Evolutionary conservation across 225 moss, liverwort and hornwort species (phyloP).

Genomic region (Physcomitrellopsis africana): DNA sequence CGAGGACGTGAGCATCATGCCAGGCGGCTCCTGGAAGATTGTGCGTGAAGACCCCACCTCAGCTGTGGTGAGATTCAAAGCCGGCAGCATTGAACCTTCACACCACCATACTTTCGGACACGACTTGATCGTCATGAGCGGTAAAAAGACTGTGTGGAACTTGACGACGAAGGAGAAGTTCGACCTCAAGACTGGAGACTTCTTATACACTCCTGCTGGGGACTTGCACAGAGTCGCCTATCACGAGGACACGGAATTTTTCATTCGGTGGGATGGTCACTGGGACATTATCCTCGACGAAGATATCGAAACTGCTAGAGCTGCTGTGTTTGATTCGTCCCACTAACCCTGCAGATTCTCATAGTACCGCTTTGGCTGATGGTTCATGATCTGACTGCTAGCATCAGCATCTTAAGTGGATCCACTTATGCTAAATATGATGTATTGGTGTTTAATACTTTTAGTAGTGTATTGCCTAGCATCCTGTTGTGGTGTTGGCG

Average conservation of each 20-base stretch:
- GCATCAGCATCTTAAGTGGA: not conserved
- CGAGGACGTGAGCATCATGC: conserved; percentile 59
- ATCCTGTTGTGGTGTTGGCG: too few relatives aligned
- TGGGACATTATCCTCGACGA: conserved; percentile 65
- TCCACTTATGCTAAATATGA: not conserved
- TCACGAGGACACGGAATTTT: conserved; percentile 62
- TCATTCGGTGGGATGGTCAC: conserved; percentile 61
- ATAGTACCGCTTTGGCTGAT: conserved; percentile 21
- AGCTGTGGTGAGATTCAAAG: conserved; percentile 57
- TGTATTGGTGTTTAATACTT: not conserved
- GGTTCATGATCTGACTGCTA: not conserved
- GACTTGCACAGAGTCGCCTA: conserved; percentile 63
- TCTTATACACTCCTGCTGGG: conserved; percentile 61
- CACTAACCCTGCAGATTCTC: conserved; percentile 18
- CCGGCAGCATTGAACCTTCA: conserved; percentile 58
- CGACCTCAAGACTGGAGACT: conserved; percentile 46
- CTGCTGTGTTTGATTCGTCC: conserved; percentile 24
- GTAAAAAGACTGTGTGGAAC: conserved; percentile 69
- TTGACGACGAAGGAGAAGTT: conserved; percentile 50
- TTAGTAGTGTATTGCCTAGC: too few relatives aligned
- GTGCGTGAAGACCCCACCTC: conserved; percentile 59
- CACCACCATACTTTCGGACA: conserved; percentile 67
- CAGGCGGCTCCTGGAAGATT: conserved; percentile 57
- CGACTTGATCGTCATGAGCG: conserved; percentile 50
- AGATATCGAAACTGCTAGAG: conserved; percentile 49